Base-by-base conservation (phyloP, 352 stramenopile species). In the Pythium sp. region DNA sequence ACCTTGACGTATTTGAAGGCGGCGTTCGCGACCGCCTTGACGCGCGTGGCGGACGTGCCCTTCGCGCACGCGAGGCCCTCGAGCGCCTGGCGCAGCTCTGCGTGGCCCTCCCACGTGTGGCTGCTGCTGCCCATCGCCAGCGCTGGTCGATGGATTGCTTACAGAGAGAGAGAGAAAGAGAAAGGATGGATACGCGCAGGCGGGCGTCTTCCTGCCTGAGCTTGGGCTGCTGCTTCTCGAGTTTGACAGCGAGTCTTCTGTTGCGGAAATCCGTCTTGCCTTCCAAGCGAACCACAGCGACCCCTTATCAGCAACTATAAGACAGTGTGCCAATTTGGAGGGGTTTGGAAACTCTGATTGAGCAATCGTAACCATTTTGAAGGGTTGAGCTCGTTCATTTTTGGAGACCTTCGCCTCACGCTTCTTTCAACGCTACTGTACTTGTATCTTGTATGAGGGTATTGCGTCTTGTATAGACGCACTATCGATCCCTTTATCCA, bases 1-100 rank as follows among this genome's bases (percentile, higher is more conserved):
- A 94, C 86, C 84, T 94, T 94, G 63, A 80, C 72, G 62, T 87
- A 89, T 59, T 92, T 81, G 38, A 86, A 78, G 59, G 86, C 86
- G 54, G 87, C 68, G 69, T 72, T 90, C 30, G 84, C 84, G 24
- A 94, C 86, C 1, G 77, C 75, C 61, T 87, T 86, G 60, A 95
- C 82, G 59, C 84, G 82, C 58, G 78, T 94, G 32, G 87, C 84
- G 1, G 87, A 95, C n/a, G 86, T 84, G 61, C 87, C 87, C 67
- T 95, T 95, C 43, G 87, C 81, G 8, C 73, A 82, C 58, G 86
- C 83, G 18, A 95, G 69, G 0, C 77, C 84, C 62, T 89, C 72
- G 49, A 95, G 77, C 65, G 86, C 87, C 54, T 88, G 62, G 69
- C 84, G 81, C 26, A 95, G 77, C 67, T 87, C 76, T 20, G 81